These are phyloP conservation scores for Puya raimondii DNA, from an alignment of 176 grass and related monocot species.

Conservation along the genomic window DNA sequence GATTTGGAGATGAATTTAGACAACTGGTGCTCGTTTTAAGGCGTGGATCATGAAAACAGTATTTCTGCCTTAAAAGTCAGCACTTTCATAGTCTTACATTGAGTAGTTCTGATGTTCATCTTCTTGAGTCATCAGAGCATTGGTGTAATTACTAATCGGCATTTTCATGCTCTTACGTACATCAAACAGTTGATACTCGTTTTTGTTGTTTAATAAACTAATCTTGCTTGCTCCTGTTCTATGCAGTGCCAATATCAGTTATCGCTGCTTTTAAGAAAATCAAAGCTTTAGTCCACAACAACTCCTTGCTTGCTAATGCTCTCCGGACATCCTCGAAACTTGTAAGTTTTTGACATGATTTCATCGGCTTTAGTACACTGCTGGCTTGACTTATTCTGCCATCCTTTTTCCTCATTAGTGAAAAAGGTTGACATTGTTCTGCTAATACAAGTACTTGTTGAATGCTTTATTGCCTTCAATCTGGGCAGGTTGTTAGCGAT, in stretches of 20 bases:
- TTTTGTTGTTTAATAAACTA: not conserved
- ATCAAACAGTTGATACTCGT: not conserved
- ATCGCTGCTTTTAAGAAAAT: slow-evolving; percentile 99
- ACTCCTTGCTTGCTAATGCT: slow-evolving; percentile 71
- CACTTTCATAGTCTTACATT: too few species aligned
- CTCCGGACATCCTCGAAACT: slow-evolving; percentile 91
- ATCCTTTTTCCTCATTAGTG: not conserved
- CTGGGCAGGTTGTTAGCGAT: slow-evolving; percentile 69
- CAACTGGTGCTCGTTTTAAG: too few species aligned
- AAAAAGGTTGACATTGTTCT: not conserved
- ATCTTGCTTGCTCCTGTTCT: not conserved
- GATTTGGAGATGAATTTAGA: too few species aligned
- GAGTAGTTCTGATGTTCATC: too few species aligned
- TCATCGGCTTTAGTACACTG: not conserved
- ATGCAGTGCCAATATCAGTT: slow-evolving; percentile 86
- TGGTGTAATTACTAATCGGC: too few species aligned
- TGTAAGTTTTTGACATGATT: slow-evolving; percentile 29
- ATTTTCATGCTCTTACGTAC: too few species aligned
- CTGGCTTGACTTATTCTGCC: slow-evolving; percentile 9
- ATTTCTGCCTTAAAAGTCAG: too few species aligned
- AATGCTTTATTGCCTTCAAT: slow-evolving; percentile 13
- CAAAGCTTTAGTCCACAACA: slow-evolving; percentile 72
- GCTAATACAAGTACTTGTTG: not conserved
- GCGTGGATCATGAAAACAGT: too few species aligned
- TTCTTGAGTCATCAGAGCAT: too few species aligned